Conservation (phyloP, 768 basidiomycete genomes). For the Scleroderma bovista region DNA sequence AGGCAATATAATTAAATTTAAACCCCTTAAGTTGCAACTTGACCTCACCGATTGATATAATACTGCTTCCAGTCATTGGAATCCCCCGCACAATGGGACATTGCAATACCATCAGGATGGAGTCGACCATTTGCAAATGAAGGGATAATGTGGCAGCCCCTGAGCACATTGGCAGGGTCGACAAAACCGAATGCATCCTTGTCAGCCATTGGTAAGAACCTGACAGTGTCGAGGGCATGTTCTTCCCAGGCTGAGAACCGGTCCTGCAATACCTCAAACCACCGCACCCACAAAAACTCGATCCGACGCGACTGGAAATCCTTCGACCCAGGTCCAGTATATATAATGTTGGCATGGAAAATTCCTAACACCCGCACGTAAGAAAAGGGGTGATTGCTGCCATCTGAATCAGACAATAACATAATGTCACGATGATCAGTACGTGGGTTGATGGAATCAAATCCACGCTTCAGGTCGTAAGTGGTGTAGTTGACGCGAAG, state of each 20-base stretch:
- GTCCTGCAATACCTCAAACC: background rate
- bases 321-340: background rate
- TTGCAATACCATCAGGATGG: background rate
- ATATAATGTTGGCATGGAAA: background rate
- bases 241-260: background rate
- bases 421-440: conserved; percentile 34
- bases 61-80: too few species aligned
- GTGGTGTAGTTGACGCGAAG: conserved; percentile 29
- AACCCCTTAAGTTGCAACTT: too few species aligned
- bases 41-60: too few species aligned
- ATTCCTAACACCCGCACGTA: conserved; percentile 1
- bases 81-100: too few species aligned
- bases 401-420: conserved; percentile 15
- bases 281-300: conserved; percentile 1
- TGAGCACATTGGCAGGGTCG: background rate
- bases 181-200: background rate
- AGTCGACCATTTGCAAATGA: background rate
- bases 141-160: conserved; percentile 1
- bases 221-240: background rate
- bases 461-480: conserved; percentile 20
- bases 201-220: background rate
- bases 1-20: too few species aligned
- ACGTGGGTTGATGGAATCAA: conserved; percentile 26
- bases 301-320: background rate
- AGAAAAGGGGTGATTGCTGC: conserved; percentile 18